Evolutionary conservation across 306 rosid genomes (phyloP).

Genomic region (Mimosa pudica): DNA sequence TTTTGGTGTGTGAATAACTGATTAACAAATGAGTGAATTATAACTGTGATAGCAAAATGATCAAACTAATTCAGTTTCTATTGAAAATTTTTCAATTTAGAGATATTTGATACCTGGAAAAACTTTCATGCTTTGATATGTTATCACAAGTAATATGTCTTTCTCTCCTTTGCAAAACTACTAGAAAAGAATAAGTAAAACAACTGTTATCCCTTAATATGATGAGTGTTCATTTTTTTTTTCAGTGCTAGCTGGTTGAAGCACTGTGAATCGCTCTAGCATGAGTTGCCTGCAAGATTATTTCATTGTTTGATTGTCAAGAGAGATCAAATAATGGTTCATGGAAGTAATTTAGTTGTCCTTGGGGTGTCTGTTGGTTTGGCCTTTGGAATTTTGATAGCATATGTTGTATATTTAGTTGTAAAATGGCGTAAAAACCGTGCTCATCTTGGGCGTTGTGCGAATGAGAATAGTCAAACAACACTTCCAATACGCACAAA

Average conservation of each 20-base stretch:
- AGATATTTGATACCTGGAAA: neutral
- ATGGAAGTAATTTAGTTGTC: constrained; percentile 48
- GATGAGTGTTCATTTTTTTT: neutral
- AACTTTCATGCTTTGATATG: neutral
- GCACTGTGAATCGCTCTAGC: constrained; percentile 5
- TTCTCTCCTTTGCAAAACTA: neutral
- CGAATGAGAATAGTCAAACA: constrained; percentile 47
- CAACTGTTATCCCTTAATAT: neutral
- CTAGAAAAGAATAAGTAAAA: neutral
- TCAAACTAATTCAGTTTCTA: neutral
- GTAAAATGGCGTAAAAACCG: constrained; percentile 61
- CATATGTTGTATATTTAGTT: constrained; percentile 48
- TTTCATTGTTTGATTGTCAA: constrained; percentile 21
- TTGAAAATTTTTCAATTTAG: neutral
- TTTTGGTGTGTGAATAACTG: neutral
- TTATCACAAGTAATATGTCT: neutral
- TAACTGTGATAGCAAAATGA: neutral
- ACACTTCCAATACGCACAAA: constrained; percentile 64
- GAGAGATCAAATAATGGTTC: constrained; percentile 60
- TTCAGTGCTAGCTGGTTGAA: constrained; percentile 10
- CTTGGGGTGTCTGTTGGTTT: constrained; percentile 69
- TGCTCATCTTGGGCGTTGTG: constrained; percentile 46
- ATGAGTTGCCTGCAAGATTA: constrained; percentile 28
- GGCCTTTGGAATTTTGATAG: constrained; percentile 72
- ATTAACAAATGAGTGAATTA: neutral